Percentiles rank a stretch among this genome's conserved stretches.
Evolutionary conservation across 768 basidiomycete genomes (phyloP).

Genomic region (Termitomyces sp.): DNA sequence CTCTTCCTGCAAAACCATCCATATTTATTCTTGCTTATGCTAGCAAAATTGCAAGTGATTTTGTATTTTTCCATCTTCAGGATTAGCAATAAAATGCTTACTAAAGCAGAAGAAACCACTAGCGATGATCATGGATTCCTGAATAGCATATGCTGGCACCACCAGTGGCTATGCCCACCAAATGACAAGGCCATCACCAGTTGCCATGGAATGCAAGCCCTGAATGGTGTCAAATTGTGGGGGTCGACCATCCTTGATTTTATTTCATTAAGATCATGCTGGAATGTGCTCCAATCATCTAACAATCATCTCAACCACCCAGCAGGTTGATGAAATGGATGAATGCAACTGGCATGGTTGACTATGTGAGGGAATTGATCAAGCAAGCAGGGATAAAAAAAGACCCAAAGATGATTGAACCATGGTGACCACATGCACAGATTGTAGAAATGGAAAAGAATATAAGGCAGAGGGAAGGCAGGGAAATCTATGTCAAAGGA

Average conservation of each 20-base stretch:
- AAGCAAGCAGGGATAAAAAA: slow-evolving; percentile 33
- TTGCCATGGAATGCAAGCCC: slow-evolving; percentile 28
- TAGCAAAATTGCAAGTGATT: too few species aligned
- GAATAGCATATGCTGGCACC: too few species aligned
- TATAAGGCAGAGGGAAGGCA: slow-evolving; percentile 6
- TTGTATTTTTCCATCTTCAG: too few species aligned
- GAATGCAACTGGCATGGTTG: slow-evolving; percentile 32
- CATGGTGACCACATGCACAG: slow-evolving; percentile 14
- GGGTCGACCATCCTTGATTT: slow-evolving; percentile 43
- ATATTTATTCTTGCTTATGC: too few species aligned
- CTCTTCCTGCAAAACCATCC: too few species aligned
- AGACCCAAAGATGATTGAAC: slow-evolving; percentile 29
- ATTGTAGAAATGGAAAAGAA: slow-evolving; percentile 10
- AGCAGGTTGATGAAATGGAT: slow-evolving; percentile 37
- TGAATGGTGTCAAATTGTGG: slow-evolving; percentile 35
- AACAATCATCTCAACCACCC: slow-evolving; percentile 28
- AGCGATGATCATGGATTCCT: too few species aligned
- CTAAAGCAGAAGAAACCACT: too few species aligned
- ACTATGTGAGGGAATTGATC: slow-evolving; percentile 30
- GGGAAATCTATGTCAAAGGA: slow-evolving; percentile 3
- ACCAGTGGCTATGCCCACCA: slow-evolving; percentile 6
- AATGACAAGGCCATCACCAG: slow-evolving; percentile 9
- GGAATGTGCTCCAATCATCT: slow-evolving; percentile 12
- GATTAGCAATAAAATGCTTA: too few species aligned
- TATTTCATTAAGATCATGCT: slow-evolving; percentile 28